These are phyloP conservation scores for Mucor sp. DNA, from an alignment of 371 early-diverging fungal genomes.

Conservation along the genomic window DNA sequence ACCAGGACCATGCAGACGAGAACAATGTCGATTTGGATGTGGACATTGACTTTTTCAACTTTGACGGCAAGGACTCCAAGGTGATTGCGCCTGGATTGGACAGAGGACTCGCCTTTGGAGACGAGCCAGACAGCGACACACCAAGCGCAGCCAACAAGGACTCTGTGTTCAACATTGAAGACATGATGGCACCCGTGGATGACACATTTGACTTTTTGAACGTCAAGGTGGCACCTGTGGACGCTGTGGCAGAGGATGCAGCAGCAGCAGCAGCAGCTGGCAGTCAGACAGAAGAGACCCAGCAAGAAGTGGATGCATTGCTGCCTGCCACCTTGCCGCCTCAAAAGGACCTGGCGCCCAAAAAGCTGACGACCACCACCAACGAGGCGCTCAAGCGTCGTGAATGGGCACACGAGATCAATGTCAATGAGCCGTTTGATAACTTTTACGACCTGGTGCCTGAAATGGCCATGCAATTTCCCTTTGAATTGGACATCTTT, in stretches of 20 bases:
- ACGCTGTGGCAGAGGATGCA: conserved; percentile 20
- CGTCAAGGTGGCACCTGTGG: conserved; percentile 25
- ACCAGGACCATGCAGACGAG: conserved; percentile 22
- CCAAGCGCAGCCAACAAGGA: conserved; percentile 11
- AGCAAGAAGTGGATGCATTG: conserved; percentile 42
- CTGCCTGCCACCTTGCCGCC: conserved; percentile 31
- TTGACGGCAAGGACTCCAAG: conserved; percentile 1
- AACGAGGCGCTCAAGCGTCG: conserved; percentile 47
- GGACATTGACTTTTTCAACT: conserved; percentile 28
- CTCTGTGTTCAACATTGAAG: conserved; percentile 58
- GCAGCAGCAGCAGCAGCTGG: not conserved
- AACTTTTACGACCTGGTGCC: conserved; percentile 87
- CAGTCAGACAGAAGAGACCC: conserved; percentile 16
- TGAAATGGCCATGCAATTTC: conserved; percentile 82
- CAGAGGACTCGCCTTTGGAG: conserved; percentile 57
- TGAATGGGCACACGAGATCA: conserved; percentile 94
- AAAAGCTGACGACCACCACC: conserved; percentile 32
- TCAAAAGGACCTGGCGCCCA: conserved; percentile 22
- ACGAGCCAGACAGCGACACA: conserved; percentile 8
- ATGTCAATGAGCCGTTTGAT: conserved; percentile 79
- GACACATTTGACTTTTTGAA: conserved; percentile 50
- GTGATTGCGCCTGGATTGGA: conserved; percentile 69
- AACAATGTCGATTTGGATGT: conserved; percentile 41
- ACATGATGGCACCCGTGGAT: conserved; percentile 50
- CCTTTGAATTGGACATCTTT: conserved; percentile 98